Base-by-base conservation (phyloP, 257 asterid genomes). In the Lantana camara region DNA sequence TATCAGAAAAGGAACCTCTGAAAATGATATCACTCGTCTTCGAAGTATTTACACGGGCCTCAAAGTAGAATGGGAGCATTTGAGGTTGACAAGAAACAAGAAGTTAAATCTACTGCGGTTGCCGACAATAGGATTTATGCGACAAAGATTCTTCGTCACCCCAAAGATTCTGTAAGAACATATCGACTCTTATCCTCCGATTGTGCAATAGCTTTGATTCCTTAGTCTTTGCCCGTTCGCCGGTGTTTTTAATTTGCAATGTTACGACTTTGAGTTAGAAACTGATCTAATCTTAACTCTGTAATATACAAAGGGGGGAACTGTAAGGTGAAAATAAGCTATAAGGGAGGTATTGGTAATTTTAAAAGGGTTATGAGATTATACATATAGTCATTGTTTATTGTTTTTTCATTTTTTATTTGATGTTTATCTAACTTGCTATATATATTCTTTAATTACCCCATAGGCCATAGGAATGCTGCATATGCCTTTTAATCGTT, bases 401-500 rank as follows among this genome's bases (percentile, higher is more conserved):
- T 27, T 27, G 5, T 10, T 30, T n/a, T 12, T 50, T 0, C 4
- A n/a, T n/a, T n/a, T n/a, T n/a, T n/a, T n/a, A 3, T 21, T 9
- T 0, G 9, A 8, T 46, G 52, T 2, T 46, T 9, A 11, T 40
- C 17, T 45, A 15, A 48, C 15, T 44, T 53, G 7, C 16, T 17
- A 19, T n/a, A 4, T 16, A 27, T 12, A 19, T 8, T 7, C 7
- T 32, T 60, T 9, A n/a, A n/a, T n/a, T 60, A 66, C 35, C 19
- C 17, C 61, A 58, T 66, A n/a, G n/a, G n/a, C n/a, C n/a, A n/a
- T n/a, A 92, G 98, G 98, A 92, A 63, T 92, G 98, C 78, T 89
- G 98, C 74, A 92, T 92, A 50, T 92, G 98, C 86, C 95, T 92
- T 20, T 78, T n/a, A n/a, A n/a, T n/a, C n/a, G 40, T 59, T 90